Percentiles rank a stretch among this genome's conserved stretches.
Conservation (phyloP, 148 eudicot genomes). For the Polygonum aviculare region DNA sequence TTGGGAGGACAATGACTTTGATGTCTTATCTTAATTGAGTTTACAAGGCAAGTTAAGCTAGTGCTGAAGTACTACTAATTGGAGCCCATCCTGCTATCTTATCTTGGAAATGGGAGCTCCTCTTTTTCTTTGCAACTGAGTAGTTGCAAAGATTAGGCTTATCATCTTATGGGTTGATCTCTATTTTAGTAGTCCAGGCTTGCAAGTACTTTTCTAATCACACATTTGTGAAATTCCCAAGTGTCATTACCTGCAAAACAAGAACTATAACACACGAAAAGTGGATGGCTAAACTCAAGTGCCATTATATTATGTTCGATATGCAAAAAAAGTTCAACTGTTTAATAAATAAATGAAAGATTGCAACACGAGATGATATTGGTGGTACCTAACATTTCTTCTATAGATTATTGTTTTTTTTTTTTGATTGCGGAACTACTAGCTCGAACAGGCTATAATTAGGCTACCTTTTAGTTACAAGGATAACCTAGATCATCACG, state of each 20-base stretch:
- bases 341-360: background rate
- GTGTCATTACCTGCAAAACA: background rate
- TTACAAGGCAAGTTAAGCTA: constrained; percentile 1
- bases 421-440: no score
- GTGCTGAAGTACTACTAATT: background rate
- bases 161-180: background rate
- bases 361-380: background rate
- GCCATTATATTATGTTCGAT: background rate
- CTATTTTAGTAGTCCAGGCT: background rate
- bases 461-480: no score
- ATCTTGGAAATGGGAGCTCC: background rate
- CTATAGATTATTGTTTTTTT: background rate
- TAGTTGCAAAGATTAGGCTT: background rate
- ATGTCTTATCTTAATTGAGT: constrained; percentile 19
- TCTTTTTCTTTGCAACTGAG: background rate
- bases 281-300: background rate
- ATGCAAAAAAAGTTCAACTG: background rate
- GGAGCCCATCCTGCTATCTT: background rate
- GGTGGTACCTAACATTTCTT: constrained; percentile 3
- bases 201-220: background rate
- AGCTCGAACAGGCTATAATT: no score
- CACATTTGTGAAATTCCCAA: background rate
- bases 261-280: background rate
- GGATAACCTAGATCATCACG: no score
- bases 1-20: constrained; percentile 31